Evolutionary conservation across 148 eudicot species (phyloP).

Genomic region (Chenopodium quinoa): DNA sequence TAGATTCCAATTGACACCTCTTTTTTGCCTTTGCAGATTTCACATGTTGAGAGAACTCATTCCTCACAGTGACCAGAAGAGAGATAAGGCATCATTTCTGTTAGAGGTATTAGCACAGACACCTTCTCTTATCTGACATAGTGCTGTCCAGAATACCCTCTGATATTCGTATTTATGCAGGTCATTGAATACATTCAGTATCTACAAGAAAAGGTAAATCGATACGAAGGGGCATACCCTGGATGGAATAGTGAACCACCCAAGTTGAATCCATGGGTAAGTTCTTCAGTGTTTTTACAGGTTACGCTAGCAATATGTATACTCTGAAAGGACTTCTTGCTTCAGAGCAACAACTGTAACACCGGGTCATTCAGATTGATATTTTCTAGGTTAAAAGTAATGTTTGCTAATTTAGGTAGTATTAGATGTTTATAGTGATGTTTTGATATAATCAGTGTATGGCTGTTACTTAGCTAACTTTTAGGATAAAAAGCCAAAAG

Average conservation of each 20-base stretch:
- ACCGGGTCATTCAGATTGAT: neutral
- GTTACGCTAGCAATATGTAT: slow-evolving; percentile 1
- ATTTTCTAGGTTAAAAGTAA: neutral
- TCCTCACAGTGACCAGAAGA: slow-evolving; percentile 85
- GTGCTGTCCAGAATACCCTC: neutral
- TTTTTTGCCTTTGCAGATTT: slow-evolving; percentile 54
- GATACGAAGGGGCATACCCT: slow-evolving; percentile 72
- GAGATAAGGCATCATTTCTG: slow-evolving; percentile 94
- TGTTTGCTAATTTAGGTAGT: neutral
- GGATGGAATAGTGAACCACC: slow-evolving; percentile 69
- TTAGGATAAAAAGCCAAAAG: too few species aligned
- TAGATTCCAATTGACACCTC: neutral
- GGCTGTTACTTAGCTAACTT: neutral
- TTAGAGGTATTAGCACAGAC: slow-evolving; percentile 51
- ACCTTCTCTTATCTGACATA: neutral
- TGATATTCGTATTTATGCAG: slow-evolving; percentile 37
- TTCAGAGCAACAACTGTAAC: neutral
- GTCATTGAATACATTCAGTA: slow-evolving; percentile 87
- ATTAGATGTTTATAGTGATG: neutral
- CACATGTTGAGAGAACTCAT: slow-evolving; percentile 84
- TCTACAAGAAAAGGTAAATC: slow-evolving; percentile 80
- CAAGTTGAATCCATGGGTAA: slow-evolving; percentile 66
- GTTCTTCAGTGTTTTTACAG: slow-evolving; percentile 7
- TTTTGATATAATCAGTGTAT: neutral
- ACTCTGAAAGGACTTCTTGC: neutral